These are phyloP conservation scores for Limtongozyma cylindracea DNA, from an alignment of 805 yeast species.

Conservation along the genomic window DNA sequence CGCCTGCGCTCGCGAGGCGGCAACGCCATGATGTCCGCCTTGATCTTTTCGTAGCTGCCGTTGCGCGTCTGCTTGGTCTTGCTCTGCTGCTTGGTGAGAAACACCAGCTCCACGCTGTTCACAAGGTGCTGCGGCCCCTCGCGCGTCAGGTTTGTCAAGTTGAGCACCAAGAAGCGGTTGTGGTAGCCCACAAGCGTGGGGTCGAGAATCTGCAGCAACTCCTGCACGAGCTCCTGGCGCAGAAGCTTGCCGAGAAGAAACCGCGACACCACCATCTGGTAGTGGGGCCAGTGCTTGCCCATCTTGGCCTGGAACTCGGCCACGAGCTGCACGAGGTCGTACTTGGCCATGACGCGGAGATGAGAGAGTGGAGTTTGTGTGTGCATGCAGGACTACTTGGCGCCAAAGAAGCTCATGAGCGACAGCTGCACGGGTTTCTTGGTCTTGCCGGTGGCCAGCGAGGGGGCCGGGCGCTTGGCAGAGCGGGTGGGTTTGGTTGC, in stretches of 20 bases:
- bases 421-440: too few species aligned
- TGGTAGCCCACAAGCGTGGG: constrained; percentile 33
- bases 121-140: constrained; percentile 43
- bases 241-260: constrained; percentile 65
- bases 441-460: too few species aligned
- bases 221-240: constrained; percentile 41
- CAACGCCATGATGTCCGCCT: constrained; percentile 66
- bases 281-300: constrained; percentile 69
- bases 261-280: constrained; percentile 53
- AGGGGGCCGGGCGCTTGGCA: too few species aligned
- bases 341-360: too few species aligned
- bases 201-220: constrained; percentile 26
- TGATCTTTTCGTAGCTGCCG: constrained; percentile 57
- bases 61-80: constrained; percentile 23
- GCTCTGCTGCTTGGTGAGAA: constrained; percentile 22
- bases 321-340: constrained; percentile 22
- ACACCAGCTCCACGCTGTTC: constrained; percentile 14
- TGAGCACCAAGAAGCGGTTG: constrained; percentile 59
- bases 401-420: too few species aligned
- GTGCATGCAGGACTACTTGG: too few species aligned
- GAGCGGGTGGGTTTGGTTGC: too few species aligned
- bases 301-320: constrained; percentile 45
- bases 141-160: constrained; percentile 62
- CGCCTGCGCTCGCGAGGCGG: constrained; percentile 70
- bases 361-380: too few species aligned